These are phyloP conservation scores for Talaromyces rugulosus DNA, from an alignment of 2,329 filamentous ascomycete genomes.

Conservation along the genomic window DNA sequence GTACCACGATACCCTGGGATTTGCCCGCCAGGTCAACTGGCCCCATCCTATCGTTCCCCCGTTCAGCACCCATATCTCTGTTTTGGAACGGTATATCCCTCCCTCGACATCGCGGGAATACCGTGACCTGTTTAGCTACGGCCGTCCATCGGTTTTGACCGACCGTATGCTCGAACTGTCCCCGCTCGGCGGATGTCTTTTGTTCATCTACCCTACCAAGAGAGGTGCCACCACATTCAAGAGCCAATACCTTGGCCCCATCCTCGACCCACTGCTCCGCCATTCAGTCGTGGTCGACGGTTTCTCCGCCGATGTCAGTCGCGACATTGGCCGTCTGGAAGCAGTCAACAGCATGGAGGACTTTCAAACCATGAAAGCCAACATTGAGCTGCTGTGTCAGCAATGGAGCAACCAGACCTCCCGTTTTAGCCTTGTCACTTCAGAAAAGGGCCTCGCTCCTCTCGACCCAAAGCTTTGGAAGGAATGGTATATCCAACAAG, in stretches of 20 bases:
- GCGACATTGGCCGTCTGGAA: slow-evolving; percentile 51
- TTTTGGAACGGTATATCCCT: slow-evolving; percentile 64
- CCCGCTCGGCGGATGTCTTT: slow-evolving; percentile 51
- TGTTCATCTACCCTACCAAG: slow-evolving; percentile 61
- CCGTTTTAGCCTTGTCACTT: slow-evolving; percentile 46
- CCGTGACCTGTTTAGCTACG: slow-evolving; percentile 52
- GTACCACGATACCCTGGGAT: slow-evolving; percentile 52
- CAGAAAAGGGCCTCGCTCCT: slow-evolving; percentile 47
- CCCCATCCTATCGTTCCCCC: slow-evolving; percentile 58
- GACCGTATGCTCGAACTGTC: slow-evolving; percentile 60
- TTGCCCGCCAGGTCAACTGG: slow-evolving; percentile 42
- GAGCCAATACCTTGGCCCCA: slow-evolving; percentile 55
- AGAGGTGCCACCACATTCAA: slow-evolving; percentile 56
- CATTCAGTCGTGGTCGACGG: slow-evolving; percentile 56
- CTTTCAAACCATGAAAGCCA: slow-evolving; percentile 47
- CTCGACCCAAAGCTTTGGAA: slow-evolving; percentile 55
- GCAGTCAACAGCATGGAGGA: slow-evolving; percentile 53
- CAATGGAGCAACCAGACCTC: slow-evolving; percentile 33
- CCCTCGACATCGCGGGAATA: slow-evolving; percentile 58
- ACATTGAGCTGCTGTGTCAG: slow-evolving; percentile 37
- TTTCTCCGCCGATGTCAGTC: slow-evolving; percentile 54
- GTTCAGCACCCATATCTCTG: slow-evolving; percentile 55
- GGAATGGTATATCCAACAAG: slow-evolving; percentile 63
- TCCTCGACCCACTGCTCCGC: slow-evolving; percentile 58
- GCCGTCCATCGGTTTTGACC: slow-evolving; percentile 54